Percentiles rank a stretch among this genome's conserved stretches.
phyloP scores from a whole-genome alignment of 805 yeast species.

The Pichia kluyveri region DNA sequence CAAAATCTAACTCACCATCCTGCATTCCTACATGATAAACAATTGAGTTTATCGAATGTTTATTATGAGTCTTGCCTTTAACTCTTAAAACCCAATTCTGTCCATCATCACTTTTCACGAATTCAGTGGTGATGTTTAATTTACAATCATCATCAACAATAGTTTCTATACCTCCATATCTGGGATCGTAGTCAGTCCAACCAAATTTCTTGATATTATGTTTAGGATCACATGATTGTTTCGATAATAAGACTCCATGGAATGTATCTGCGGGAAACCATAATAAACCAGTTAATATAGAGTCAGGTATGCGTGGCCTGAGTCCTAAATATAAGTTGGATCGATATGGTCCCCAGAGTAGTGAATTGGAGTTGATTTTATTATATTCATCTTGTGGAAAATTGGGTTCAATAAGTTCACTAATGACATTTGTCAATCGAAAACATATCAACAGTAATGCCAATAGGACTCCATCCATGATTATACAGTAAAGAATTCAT shows the following conservation, averaged over 20 bases:
- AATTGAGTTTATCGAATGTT: slow-evolving; percentile 47
- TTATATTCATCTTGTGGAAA: slow-evolving; percentile 19
- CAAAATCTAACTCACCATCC: slow-evolving; percentile 36
- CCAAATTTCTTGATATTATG: slow-evolving; percentile 69
- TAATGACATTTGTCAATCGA: too few species aligned
- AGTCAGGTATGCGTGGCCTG: slow-evolving; percentile 70
- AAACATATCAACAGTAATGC: too few species aligned
- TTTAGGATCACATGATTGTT: slow-evolving; percentile 69
- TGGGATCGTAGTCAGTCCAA: slow-evolving; percentile 84
- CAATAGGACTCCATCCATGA: too few species aligned
- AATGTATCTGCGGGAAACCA: slow-evolving; percentile 70
- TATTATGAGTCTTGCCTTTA: slow-evolving; percentile 51
- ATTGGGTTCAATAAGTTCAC: background rate
- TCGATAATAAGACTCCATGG: slow-evolving; percentile 42
- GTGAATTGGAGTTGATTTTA: slow-evolving; percentile 36
- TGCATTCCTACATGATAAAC: slow-evolving; percentile 77
- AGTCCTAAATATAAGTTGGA: slow-evolving; percentile 81
- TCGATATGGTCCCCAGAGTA: slow-evolving; percentile 90
- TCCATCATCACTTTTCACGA: slow-evolving; percentile 66
- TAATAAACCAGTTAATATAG: slow-evolving; percentile 71
- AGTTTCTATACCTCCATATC: slow-evolving; percentile 75
- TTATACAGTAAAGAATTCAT: too few species aligned
- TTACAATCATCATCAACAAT: slow-evolving; percentile 60
- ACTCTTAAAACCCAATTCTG: slow-evolving; percentile 73
- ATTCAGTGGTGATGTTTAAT: slow-evolving; percentile 57